These are phyloP conservation scores for Lactarius vividus DNA, from an alignment of 768 basidiomycete genomes.

Conservation along the genomic window DNA sequence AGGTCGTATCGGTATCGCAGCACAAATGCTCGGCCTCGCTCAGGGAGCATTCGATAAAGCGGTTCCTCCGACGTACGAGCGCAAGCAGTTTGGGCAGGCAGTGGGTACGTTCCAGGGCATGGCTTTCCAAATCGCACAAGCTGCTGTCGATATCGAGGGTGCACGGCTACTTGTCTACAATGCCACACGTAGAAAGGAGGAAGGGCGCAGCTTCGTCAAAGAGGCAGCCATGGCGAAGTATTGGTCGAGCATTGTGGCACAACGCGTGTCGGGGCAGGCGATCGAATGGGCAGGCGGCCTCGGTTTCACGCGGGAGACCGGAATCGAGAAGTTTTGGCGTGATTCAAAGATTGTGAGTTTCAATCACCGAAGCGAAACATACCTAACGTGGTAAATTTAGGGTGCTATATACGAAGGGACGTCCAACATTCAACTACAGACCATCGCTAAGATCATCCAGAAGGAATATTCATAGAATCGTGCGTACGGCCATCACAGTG, in stretches of 20 bases:
- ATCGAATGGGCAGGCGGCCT: slow-evolving; percentile 97
- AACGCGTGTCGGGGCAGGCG: slow-evolving; percentile 80
- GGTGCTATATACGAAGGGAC: slow-evolving; percentile 94
- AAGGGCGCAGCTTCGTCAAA: slow-evolving; percentile 79
- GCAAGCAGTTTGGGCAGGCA: slow-evolving; percentile 91
- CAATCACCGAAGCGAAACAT: neutral
- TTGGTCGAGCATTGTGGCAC: slow-evolving; percentile 85
- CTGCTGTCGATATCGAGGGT: slow-evolving; percentile 85
- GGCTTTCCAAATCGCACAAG: slow-evolving; percentile 90
- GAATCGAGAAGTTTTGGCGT: slow-evolving; percentile 95
- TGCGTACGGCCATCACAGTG: neutral
- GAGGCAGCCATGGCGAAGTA: slow-evolving; percentile 99
- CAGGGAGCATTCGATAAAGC: slow-evolving; percentile 96
- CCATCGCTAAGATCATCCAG: slow-evolving; percentile 89
- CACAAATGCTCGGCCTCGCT: slow-evolving; percentile 97
- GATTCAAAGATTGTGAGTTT: slow-evolving; percentile 89
- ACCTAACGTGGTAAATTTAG: slow-evolving; percentile 36
- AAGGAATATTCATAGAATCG: slow-evolving; percentile 66
- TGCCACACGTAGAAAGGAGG: slow-evolving; percentile 92
- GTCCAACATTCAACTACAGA: slow-evolving; percentile 97
- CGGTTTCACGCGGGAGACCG: slow-evolving; percentile 90
- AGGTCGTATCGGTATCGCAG: slow-evolving; percentile 95
- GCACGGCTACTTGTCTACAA: slow-evolving; percentile 94
- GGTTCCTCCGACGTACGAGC: slow-evolving; percentile 93
- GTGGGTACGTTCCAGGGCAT: slow-evolving; percentile 96